Percentiles rank a stretch among this genome's conserved stretches.
Evolutionary conservation across 208 protist species (phyloP).

Genomic region (Vickermania spadyakhi): DNA sequence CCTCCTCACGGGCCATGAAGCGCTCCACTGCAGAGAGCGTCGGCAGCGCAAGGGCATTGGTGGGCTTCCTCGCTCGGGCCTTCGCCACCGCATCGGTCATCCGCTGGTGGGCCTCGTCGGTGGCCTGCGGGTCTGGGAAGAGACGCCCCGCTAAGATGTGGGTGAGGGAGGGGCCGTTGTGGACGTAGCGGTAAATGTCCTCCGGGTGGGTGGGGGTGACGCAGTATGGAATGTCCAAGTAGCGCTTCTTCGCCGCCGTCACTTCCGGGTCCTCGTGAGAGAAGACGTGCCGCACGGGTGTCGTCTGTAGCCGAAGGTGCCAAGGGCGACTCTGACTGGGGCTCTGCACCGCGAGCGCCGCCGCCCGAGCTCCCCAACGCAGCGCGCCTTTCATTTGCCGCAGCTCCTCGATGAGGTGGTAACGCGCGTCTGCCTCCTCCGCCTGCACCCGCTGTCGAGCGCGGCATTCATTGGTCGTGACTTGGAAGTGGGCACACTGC

Average conservation of each 20-base stretch:
- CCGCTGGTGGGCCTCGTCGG: neutral
- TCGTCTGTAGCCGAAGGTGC: neutral
- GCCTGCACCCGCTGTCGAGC: conserved; percentile 6
- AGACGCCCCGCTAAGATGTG: conserved; percentile 2
- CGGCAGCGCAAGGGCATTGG: neutral
- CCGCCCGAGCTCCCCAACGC: neutral
- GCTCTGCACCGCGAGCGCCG: neutral
- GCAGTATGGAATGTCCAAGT: neutral
- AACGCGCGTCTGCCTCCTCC: conserved; percentile 1
- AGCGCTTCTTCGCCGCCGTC: neutral
- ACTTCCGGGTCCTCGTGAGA: neutral
- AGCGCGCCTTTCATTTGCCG: neutral
- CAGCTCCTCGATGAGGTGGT: neutral
- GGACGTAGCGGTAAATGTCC: neutral
- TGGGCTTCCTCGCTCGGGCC: neutral
- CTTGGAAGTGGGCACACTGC: conserved; percentile 2
- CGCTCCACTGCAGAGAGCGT: conserved; percentile 2
- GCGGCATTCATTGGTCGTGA: conserved; percentile 3
- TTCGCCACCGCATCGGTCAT: neutral
- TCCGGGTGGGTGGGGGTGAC: neutral
- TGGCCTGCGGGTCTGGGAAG: conserved; percentile 2
- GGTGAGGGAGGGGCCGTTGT: conserved; percentile 6
- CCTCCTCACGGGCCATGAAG: conserved; percentile 12
- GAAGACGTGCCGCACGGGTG: neutral
- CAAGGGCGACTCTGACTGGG: neutral